Base-by-base conservation (phyloP, 208 protist species). In the Trypanosoma cruzi region DNA sequence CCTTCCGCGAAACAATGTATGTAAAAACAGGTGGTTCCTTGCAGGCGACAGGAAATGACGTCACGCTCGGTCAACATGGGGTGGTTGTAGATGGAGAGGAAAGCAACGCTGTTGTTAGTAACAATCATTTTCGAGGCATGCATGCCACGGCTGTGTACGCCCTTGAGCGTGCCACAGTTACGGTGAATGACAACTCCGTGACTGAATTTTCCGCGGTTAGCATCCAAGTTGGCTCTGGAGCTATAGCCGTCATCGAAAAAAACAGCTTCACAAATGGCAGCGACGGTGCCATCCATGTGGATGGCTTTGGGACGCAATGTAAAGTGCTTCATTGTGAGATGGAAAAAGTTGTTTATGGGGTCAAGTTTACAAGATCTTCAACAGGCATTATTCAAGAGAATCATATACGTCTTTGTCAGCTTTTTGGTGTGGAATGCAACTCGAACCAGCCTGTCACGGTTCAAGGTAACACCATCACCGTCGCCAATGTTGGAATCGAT, bases 1-100 rank as follows among this genome's bases (percentile, higher is more conserved):
- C 73, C 14, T 73, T 73, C 32, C n/a, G 48, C 11, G 54, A 72
- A 48, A 50, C 58, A n/a, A 62, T 84, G 50, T 73, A 68, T 49
- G 73, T 80, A 22, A 76, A 61, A 36, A 32, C 32, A 11, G 68
- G 64, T 26, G 62, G 79, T 52, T 61, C 32, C 32, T 36, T 75
- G 28, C 22, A 68, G 59, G 69, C 44, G 1, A 49, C 73, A 31
- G 54, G 67, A 16, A 84, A 81, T 61, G 59, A 68, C 42, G 24
- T 80, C 13, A 66, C 56, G 26, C 73, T 79, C 34, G 37, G 69
- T 40, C 36, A 65, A 24, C 36, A 71, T 34, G 70, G 69, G 31
- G 49, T 84, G n/a, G 46, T 75, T 54, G 66, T 81, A 1, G 31
- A 44, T 20, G 79, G 70, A n/a, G 8, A 58, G 10, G 48, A 44